Base-by-base conservation (phyloP, 805 yeast species). In the Wickerhamomyces strasburgensis region DNA sequence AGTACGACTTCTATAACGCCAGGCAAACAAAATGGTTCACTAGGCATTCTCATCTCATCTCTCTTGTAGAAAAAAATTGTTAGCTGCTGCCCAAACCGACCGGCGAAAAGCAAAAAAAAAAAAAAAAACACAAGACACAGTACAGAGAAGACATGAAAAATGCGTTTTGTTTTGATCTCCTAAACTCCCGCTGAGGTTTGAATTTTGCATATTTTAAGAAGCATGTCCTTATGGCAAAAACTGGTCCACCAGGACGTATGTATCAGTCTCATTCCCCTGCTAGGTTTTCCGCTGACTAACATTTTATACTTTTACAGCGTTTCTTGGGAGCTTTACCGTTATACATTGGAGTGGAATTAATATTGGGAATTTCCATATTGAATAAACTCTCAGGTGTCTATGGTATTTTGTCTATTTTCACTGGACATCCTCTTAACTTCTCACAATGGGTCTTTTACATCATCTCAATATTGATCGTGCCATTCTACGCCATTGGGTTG, bases 351-450 rank as follows among this genome's bases (percentile, higher is more conserved):
- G 95, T 88, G 17, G 98, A 90, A 58, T 58, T 86, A 2, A 75
- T 83, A 15, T 67, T 88, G 5, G 81, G 85, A 1, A 67, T 84
- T 26, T 83, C 89, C 13, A 72, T 88, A 26, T 69, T 89, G 45
- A 90, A 90, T 65, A 89, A 89, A 57, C 85, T 89, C 47, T 79
- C 95, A 40, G 96, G 98, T 8, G 67, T 79, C 15, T 90, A 82
- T 59, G 98, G 97, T 19, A 65, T 90, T 25, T 64, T 88, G 16
- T 88, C 97, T 1, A 58, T 90, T 18, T 73, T 90, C 52, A 89
- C 97, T 0, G 93, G 96, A 2, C 96, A 89, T 54, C 93, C 93
- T 2, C 68, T 89, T 38, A 80, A 78, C 42, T 73, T 80, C 42
- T 65, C 84, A 63, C 97, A 90, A 56, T 84, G 96, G 93, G 41